Evolutionary conservation across 108 stramenopile species (phyloP), one percentile per base, ranked within the genome.

Genomic region (Seminavis robusta): DNA sequence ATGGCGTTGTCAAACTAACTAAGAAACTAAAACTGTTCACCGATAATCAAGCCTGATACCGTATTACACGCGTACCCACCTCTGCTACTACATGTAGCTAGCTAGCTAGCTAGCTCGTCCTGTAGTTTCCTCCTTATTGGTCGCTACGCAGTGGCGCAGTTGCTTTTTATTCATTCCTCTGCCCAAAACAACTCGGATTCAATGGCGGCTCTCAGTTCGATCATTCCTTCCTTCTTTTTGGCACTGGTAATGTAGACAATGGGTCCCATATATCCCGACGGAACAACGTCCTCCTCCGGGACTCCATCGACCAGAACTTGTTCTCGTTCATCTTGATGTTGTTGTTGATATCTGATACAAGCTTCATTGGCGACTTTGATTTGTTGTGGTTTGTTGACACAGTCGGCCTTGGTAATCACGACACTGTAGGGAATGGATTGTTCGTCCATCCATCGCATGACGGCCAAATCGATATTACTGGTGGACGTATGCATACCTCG

Each of bases 401-500:
- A 64, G 56, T 93, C 92, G n/a, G 86, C 78, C 69, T 93, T 93
- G 42, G 92, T 93, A 24, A 93, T 50, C 0, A 93, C 86, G 16
- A 83, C 19, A 15, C 86, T 63, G 56, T 83, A 93, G 4, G 85
- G 83, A 16, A 88, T 80, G 1, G 58, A 56, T 23, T 83, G 83
- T 29, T 93, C 86, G 46, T 93, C 92, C 41, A 86, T 72, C 92
- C 92, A 93, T 49, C 79, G 58, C 79, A 89, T 74, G 30, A 93
- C 77, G 25, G 77, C 40, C 13, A 67, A 60, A 71, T 93, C 92
- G 21, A 87, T 15, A 16, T 63, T 33, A 44, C 20, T 65, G 55
- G 13, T 62, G n/a, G 28, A 4, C 56, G 57, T 47, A 26, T 45
- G 33, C 30, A 9, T 17, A 5, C 76, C 79, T 1, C 69, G 66